A percentile compares a stretch with the other conserved stretches of the same genome.
phyloP scores from a whole-genome alignment of 345 rosid species.

The Aquilaria sinensis region DNA sequence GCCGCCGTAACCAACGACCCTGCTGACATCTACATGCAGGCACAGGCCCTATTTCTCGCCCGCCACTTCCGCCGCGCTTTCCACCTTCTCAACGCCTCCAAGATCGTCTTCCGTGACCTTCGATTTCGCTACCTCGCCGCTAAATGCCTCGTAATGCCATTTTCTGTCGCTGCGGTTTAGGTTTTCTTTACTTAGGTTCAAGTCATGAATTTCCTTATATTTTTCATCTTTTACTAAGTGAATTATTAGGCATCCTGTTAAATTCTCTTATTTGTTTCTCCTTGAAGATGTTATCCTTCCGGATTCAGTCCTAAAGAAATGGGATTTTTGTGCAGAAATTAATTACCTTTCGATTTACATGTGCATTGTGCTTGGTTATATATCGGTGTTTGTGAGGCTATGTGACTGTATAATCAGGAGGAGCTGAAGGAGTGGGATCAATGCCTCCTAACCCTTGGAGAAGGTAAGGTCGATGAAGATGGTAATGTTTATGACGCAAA shows the following conservation, averaged over 20 bases:
- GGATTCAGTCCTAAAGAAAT: no score
- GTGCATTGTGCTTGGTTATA: no score
- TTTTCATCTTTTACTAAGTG: no score
- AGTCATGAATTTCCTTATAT: no score
- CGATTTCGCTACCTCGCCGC: slow-evolving; percentile 98
- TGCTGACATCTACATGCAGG: slow-evolving; percentile 86
- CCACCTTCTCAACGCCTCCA: slow-evolving; percentile 86
- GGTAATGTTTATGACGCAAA: slow-evolving; percentile 70
- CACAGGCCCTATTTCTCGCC: slow-evolving; percentile 91
- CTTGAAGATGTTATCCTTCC: no score
- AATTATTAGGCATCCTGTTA: no score
- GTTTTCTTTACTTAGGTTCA: no score
- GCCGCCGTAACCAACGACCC: slow-evolving; percentile 81
- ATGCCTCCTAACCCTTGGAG: slow-evolving; percentile 83
- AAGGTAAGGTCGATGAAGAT: slow-evolving; percentile 80
- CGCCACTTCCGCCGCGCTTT: slow-evolving; percentile 94
- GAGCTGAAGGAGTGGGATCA: slow-evolving; percentile 98
- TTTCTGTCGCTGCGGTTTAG: not conserved
- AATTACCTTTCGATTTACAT: no score
- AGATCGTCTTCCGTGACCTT: slow-evolving; percentile 88
- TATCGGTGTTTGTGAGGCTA: no score
- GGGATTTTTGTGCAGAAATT: no score
- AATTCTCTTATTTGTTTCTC: no score
- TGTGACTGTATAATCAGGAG: slow-evolving; percentile 41
- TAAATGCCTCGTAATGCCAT: slow-evolving; percentile 63